Evolutionary conservation across 106 monocot species (phyloP).

Genomic region (Acorus calamus): DNA sequence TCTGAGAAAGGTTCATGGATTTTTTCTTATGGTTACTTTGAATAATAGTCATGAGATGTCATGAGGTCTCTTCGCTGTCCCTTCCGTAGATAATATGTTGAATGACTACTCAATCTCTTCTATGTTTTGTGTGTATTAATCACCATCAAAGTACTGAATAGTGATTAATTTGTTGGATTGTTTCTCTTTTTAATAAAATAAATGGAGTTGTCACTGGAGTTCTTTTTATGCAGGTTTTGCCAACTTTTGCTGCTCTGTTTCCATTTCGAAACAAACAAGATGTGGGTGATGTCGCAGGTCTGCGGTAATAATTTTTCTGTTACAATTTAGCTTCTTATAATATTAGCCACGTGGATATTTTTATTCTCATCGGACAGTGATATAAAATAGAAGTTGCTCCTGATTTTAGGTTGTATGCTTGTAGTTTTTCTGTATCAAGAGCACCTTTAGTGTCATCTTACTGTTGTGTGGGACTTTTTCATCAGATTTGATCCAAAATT

Average conservation of each 20-base stretch:
- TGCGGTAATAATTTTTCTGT: slow-evolving; percentile 34
- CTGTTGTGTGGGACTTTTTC: background rate
- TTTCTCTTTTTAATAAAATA: background rate
- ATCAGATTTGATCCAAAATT: slow-evolving; percentile 70
- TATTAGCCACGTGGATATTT: no score
- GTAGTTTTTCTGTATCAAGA: background rate
- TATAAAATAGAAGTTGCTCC: background rate
- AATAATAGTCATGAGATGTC: no score
- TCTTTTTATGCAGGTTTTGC: slow-evolving; percentile 62
- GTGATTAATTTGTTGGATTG: background rate
- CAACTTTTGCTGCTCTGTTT: slow-evolving; percentile 75
- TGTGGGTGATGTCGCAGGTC: slow-evolving; percentile 39
- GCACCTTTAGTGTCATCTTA: background rate
- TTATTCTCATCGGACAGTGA: no score
- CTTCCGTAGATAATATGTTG: no score
- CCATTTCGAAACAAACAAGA: slow-evolving; percentile 32
- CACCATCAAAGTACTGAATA: slow-evolving; percentile 9
- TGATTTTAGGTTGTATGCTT: background rate
- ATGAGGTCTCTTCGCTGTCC: no score
- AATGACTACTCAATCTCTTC: no score
- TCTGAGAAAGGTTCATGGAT: no score
- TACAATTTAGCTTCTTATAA: background rate
- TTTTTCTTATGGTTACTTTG: no score
- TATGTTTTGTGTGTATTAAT: slow-evolving; percentile 5
- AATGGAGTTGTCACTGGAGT: background rate